Evolutionary conservation across 2,329 filamentous ascomycete species (phyloP), one percentile per base, ranked within the genome.

Genomic region (Pyrenochaeta sp.): DNA sequence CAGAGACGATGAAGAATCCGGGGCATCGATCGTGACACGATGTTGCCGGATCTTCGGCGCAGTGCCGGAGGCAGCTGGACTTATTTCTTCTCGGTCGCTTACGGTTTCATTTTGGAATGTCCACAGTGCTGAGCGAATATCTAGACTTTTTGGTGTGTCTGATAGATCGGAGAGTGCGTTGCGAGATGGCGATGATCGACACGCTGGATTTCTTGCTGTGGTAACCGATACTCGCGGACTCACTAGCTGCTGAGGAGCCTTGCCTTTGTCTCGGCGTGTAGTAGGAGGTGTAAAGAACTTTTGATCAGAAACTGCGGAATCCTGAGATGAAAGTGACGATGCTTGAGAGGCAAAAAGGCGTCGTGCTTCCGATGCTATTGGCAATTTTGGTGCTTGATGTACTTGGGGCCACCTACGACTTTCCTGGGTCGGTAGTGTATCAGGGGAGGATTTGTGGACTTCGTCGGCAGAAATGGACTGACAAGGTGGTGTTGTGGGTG

Each of bases 201-300:
- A 27, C n/a, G 10, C 25, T 25, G 13, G 9, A 2, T 7, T 34
- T 3, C 30, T n/a, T 22, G 27, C 15, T 8, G 25, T 7, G 13
- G 28, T 27, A 5, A 28, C 24, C 24, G 39, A 32, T 37, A 24
- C 8, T 7, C 25, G n/a, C 27, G 47, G 52, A 3, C 22, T 51
- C 28, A n/a, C 5, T 15, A 47, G 22, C 22, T 10, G 46, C 10
- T 42, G 50, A 6, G 42, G 27, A 12, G 40, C 22, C 46, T 53
- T 58, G 8, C n/a, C 8, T 25, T 52, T 57, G 15, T 55, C 39
- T 22, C 50, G 56, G 10, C 46, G 48, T 2, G 62, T 66, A 1
- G 61, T 54, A 3, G 59, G 59, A 22, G 67, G 61, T 13, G 62
- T 67, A 9, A 64, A 71, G 43, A 59, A 63, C 5, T 65, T 59